Evolutionary conservation across 2,329 filamentous ascomycete genomes (phyloP).

Genomic region (Penicillium sp.): DNA sequence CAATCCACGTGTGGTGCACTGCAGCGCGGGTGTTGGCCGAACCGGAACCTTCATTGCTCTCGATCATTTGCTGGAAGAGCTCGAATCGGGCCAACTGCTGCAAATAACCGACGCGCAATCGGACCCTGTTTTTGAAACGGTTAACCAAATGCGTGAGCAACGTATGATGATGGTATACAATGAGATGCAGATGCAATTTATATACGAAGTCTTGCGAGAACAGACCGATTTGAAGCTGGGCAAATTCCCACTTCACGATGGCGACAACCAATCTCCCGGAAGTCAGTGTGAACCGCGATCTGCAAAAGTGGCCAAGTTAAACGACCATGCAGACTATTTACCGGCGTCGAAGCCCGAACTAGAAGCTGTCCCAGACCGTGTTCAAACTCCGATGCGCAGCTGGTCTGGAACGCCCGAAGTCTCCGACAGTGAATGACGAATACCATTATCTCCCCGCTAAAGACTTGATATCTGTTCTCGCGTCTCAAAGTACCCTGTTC

Average conservation of each 20-base stretch:
- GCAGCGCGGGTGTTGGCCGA: slow-evolving; percentile 89
- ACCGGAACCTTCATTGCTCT: slow-evolving; percentile 95
- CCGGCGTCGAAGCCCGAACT: slow-evolving; percentile 42
- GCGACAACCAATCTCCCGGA: slow-evolving; percentile 16
- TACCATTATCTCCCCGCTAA: slow-evolving; percentile 5
- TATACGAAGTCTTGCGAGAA: slow-evolving; percentile 83
- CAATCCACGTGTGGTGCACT: slow-evolving; percentile 82
- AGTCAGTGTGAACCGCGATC: slow-evolving; percentile 35
- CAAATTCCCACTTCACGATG: slow-evolving; percentile 18
- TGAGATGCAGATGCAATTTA: slow-evolving; percentile 79
- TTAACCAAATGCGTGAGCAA: slow-evolving; percentile 82
- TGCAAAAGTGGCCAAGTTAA: slow-evolving; percentile 41
- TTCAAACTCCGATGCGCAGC: slow-evolving; percentile 30
- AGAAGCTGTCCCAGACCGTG: slow-evolving; percentile 31
- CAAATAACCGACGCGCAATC: slow-evolving; percentile 49
- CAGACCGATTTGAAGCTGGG: slow-evolving; percentile 41
- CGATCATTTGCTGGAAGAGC: slow-evolving; percentile 85
- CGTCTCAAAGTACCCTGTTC: not conserved
- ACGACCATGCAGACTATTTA: slow-evolving; percentile 33
- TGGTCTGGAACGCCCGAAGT: slow-evolving; percentile 34
- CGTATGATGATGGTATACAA: slow-evolving; percentile 95
- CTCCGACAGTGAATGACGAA: slow-evolving; percentile 34
- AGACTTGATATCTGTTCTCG: not conserved
- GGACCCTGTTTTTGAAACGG: slow-evolving; percentile 77
- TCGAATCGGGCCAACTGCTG: slow-evolving; percentile 73